Percentiles rank a stretch among this genome's conserved stretches.
Evolutionary conservation across 2,329 filamentous ascomycete genomes (phyloP).

Genomic region (Colletotrichum somersetense): DNA sequence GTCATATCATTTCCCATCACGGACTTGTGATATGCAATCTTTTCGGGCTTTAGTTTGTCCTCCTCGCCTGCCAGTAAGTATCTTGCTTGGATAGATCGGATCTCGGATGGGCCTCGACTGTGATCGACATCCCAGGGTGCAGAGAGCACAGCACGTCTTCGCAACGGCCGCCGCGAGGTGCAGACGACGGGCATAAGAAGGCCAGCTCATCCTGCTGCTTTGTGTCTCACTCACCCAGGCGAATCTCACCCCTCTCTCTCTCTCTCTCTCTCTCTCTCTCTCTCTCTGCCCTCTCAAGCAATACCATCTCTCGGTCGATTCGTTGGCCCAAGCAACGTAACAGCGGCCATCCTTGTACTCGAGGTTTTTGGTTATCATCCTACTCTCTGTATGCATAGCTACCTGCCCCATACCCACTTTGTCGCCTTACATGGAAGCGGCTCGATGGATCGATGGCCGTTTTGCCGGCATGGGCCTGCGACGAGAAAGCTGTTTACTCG

Average conservation of each 20-base stretch:
- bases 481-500: conserved; percentile 6
- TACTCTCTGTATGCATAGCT: not conserved
- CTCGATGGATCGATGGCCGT: not conserved
- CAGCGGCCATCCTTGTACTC: conserved; percentile 8
- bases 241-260: not conserved
- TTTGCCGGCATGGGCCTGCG: not conserved
- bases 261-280: too few relatives aligned
- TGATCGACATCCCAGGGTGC: not conserved
- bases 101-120: conserved; percentile 15
- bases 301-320: not conserved
- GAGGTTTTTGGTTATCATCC: not conserved
- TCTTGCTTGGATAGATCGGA: conserved; percentile 10
- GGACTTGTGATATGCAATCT: conserved; percentile 15
- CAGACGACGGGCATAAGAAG: not conserved
- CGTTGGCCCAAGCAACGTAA: not conserved
- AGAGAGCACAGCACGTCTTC: not conserved
- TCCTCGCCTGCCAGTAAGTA: not conserved
- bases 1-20: conserved; percentile 17
- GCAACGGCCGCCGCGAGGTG: not conserved
- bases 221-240: not conserved
- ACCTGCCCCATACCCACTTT: not conserved
- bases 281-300: not conserved
- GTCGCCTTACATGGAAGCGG: not conserved
- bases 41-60: not conserved
- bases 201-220: not conserved